phyloP scores from a whole-genome alignment of 2,329 filamentous ascomycete species.

The Apiospora marii region DNA sequence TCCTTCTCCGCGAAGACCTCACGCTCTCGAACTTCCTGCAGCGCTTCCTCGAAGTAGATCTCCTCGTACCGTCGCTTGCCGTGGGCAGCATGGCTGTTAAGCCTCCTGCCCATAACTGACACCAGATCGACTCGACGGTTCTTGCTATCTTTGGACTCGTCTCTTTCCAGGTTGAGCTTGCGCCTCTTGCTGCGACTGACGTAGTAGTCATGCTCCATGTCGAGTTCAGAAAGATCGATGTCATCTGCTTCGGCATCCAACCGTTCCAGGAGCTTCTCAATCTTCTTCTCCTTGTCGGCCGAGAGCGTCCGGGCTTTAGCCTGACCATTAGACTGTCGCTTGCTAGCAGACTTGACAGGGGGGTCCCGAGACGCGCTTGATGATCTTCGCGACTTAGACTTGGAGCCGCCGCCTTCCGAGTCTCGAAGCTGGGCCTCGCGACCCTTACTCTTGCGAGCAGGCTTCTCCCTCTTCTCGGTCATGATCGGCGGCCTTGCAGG shows the following conservation, averaged over 20 bases:
- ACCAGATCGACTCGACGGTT: slow-evolving; percentile 67
- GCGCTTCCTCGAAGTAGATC: slow-evolving; percentile 79
- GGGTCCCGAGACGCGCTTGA: slow-evolving; percentile 55
- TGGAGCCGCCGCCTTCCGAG: slow-evolving; percentile 50
- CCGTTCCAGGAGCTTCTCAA: slow-evolving; percentile 69
- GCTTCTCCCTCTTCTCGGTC: slow-evolving; percentile 48
- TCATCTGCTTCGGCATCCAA: slow-evolving; percentile 52
- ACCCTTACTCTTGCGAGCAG: slow-evolving; percentile 54
- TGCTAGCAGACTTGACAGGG: slow-evolving; percentile 58
- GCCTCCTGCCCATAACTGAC: slow-evolving; percentile 64
- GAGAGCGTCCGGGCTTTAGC: slow-evolving; percentile 58
- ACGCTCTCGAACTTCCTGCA: slow-evolving; percentile 86
- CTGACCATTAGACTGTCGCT: slow-evolving; percentile 67
- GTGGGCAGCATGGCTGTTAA: slow-evolving; percentile 72
- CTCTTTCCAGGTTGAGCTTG: slow-evolving; percentile 67
- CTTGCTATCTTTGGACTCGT: slow-evolving; percentile 71
- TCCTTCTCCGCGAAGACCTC: slow-evolving; percentile 96
- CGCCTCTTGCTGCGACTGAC: slow-evolving; percentile 71
- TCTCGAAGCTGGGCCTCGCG: slow-evolving; percentile 61
- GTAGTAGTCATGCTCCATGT: slow-evolving; percentile 55
- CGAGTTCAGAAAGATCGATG: slow-evolving; percentile 51
- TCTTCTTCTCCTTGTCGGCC: slow-evolving; percentile 70
- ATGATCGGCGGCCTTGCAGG: slow-evolving; percentile 49
- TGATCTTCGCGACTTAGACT: slow-evolving; percentile 54
- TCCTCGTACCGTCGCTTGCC: slow-evolving; percentile 81